A percentile compares a stretch with the other conserved stretches of the same genome.
phyloP scores from a whole-genome alignment of 2,329 filamentous ascomycete species.

The Erysiphe pulchra region DNA sequence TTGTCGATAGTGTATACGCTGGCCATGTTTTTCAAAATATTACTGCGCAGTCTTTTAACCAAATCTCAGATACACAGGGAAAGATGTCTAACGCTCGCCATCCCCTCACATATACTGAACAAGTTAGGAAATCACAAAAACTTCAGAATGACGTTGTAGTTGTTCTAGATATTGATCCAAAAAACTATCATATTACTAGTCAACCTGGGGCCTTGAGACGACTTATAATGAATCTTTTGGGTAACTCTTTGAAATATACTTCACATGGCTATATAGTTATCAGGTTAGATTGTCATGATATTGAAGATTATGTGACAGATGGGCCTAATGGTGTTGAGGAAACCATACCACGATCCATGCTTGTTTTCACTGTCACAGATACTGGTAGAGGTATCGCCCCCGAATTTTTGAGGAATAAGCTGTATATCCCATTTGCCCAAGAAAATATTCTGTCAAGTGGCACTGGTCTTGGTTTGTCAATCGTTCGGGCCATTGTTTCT shows the following conservation, averaged over 20 bases:
- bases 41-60: constrained; percentile 12
- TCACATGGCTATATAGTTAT: constrained; percentile 24
- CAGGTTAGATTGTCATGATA: constrained; percentile 7
- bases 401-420: constrained; percentile 32
- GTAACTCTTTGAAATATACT: constrained; percentile 38
- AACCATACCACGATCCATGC: constrained; percentile 7
- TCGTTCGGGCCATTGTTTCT: constrained; percentile 35
- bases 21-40: constrained; percentile 13
- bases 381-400: constrained; percentile 42
- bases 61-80: constrained; percentile 8
- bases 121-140: constrained; percentile 1
- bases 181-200: constrained; percentile 18
- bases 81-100: constrained; percentile 8
- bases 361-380: constrained; percentile 46
- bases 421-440: constrained; percentile 38
- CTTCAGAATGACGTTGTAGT: constrained; percentile 8
- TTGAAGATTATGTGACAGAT: constrained; percentile 7
- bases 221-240: constrained; percentile 35
- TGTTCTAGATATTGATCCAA: constrained; percentile 10
- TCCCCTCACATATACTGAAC: constrained; percentile 1
- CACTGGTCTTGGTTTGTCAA: constrained; percentile 35
- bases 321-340: constrained; percentile 3
- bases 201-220: constrained; percentile 26
- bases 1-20: constrained; percentile 13
- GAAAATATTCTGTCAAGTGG: constrained; percentile 35